phyloP scores from a whole-genome alignment of 495 filamentous ascomycete species.

The Parachaetomium inaequale region DNA sequence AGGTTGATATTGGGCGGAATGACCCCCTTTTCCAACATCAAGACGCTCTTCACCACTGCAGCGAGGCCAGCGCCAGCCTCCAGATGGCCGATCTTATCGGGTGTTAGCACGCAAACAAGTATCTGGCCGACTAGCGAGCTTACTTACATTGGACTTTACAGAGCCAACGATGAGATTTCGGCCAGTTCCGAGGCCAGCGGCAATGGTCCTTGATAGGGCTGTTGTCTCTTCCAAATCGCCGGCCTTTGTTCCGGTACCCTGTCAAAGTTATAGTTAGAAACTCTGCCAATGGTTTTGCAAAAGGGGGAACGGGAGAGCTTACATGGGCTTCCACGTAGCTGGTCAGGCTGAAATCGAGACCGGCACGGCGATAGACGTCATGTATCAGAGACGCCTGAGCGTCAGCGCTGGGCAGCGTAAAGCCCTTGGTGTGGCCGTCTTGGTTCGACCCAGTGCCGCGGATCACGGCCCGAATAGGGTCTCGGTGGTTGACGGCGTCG shows the following conservation, averaged over 20 bases:
- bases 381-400: not conserved
- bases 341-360: not conserved
- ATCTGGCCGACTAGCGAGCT: not conserved
- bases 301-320: not conserved
- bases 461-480: not conserved
- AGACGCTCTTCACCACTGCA: conserved; percentile 48
- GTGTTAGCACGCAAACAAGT: not conserved
- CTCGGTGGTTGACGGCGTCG: not conserved
- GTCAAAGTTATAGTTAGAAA: not conserved
- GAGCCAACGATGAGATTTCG: conserved; percentile 49
- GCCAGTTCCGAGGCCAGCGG: not conserved
- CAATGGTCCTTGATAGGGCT: not conserved
- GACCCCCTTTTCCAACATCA: conserved; percentile 50
- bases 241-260: not conserved
- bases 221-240: not conserved
- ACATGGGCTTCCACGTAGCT: not conserved
- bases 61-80: conserved; percentile 52
- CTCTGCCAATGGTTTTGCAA: not conserved
- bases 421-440: not conserved
- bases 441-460: not conserved
- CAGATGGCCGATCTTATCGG: conserved; percentile 45
- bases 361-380: not conserved
- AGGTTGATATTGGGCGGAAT: conserved; percentile 45
- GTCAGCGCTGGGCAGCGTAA: not conserved
- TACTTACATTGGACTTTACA: conserved; percentile 46